Percentiles rank a stretch among this genome's conserved stretches.
phyloP scores from a whole-genome alignment of 2,329 filamentous ascomycete genomes.

The Delphinella strobiligena region DNA sequence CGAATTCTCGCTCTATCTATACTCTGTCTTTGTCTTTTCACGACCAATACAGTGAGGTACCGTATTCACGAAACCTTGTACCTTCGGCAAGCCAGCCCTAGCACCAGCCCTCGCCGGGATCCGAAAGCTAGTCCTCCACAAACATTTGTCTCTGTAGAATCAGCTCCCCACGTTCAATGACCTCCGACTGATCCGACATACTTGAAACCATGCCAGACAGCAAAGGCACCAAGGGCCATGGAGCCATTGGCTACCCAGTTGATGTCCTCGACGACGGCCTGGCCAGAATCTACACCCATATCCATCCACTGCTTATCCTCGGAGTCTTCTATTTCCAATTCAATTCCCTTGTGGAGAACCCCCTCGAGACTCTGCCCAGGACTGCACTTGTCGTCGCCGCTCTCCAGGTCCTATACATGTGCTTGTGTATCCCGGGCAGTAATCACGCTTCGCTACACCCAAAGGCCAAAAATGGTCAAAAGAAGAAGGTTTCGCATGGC shows the following conservation, averaged over 20 bases:
- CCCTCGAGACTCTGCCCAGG: conserved; percentile 49
- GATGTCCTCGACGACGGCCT: conserved; percentile 18
- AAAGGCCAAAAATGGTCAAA: conserved; percentile 36
- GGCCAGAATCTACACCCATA: conserved; percentile 41
- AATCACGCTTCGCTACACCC: conserved; percentile 22
- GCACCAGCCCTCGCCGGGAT: too few relatives aligned
- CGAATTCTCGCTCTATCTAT: too few relatives aligned
- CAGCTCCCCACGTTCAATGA: too few relatives aligned
- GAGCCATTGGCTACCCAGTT: conserved; percentile 13
- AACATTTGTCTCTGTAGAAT: too few relatives aligned
- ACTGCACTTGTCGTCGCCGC: conserved; percentile 50
- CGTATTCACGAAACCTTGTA: too few relatives aligned
- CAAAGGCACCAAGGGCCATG: conserved; percentile 6
- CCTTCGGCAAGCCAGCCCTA: too few relatives aligned
- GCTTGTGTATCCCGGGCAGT: conserved; percentile 46
- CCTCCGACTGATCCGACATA: too few relatives aligned
- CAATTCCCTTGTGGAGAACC: conserved; percentile 54
- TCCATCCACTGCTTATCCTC: conserved; percentile 57
- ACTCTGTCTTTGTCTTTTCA: too few relatives aligned
- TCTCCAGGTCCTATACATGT: conserved; percentile 50
- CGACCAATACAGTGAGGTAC: too few relatives aligned
- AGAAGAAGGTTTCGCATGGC: conserved; percentile 32
- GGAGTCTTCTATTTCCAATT: conserved; percentile 54
- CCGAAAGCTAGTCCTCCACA: too few relatives aligned
- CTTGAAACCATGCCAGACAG: too few relatives aligned